Conservation (phyloP, 2,329 filamentous ascomycete species). For the Cytospora schulzeri region DNA sequence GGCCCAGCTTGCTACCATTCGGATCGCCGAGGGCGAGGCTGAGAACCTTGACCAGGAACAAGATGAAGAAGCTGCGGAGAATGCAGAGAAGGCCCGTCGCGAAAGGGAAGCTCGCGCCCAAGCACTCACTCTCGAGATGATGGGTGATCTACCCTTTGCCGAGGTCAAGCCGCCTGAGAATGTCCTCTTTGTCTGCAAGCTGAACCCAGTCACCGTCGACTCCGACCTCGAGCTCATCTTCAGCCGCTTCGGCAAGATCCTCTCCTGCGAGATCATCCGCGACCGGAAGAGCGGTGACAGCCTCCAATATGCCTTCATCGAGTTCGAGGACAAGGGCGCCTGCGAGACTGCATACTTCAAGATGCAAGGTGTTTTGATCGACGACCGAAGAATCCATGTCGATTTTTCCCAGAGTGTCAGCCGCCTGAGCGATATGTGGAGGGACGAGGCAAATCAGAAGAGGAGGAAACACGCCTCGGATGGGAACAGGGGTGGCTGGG, state of each 20-base stretch:
- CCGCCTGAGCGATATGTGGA: constrained; percentile 87
- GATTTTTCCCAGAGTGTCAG: constrained; percentile 96
- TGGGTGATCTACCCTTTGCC: constrained; percentile 94
- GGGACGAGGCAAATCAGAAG: constrained; percentile 82
- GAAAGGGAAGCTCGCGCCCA: constrained; percentile 92
- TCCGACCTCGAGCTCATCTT: constrained; percentile 96
- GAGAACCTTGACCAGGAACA: constrained; percentile 72
- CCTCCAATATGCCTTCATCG: constrained; percentile 96
- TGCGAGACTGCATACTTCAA: constrained; percentile 98
- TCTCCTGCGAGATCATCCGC: constrained; percentile 94
- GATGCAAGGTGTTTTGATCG: constrained; percentile 96
- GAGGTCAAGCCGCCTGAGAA: constrained; percentile 98
- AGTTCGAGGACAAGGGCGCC: constrained; percentile 88
- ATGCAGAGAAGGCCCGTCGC: constrained; percentile 74
- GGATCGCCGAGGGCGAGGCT: constrained; percentile 83
- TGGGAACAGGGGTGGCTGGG: constrained; percentile 74
- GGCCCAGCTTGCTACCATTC: constrained; percentile 85
- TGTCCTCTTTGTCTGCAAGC: constrained; percentile 95
- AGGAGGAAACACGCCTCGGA: constrained; percentile 52
- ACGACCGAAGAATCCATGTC: constrained; percentile 96
- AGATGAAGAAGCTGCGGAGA: constrained; percentile 68
- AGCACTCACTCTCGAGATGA: constrained; percentile 94
- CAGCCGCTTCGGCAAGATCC: constrained; percentile 90
- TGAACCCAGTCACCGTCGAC: constrained; percentile 94
- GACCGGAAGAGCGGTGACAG: constrained; percentile 94